Percentiles rank a stretch among this genome's conserved stretches.
Conservation (phyloP, 495 filamentous ascomycete genomes). For the Sabuloglossum arenarium region DNA sequence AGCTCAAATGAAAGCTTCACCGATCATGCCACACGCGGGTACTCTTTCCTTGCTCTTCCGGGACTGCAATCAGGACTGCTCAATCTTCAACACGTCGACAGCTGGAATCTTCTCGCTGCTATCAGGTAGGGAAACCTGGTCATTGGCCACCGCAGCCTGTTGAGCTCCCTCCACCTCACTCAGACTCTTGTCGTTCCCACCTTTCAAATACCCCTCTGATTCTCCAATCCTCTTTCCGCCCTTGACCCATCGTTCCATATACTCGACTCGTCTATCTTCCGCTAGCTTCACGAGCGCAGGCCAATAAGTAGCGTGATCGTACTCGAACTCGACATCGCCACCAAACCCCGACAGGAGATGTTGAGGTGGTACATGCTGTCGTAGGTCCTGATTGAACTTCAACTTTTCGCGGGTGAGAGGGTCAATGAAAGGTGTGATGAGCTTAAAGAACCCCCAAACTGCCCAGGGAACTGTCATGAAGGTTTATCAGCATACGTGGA, state of each 20-base stretch:
- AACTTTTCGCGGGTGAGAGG: conserved; percentile 78
- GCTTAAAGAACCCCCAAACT: conserved; percentile 77
- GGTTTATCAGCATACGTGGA: not conserved
- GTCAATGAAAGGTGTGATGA: conserved; percentile 92
- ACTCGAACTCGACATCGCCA: conserved; percentile 56
- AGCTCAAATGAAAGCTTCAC: too few species aligned
- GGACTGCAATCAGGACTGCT: not conserved
- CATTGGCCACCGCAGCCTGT: not conserved
- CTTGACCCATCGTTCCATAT: conserved; percentile 49
- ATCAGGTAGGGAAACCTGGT: not conserved
- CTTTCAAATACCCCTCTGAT: conserved; percentile 60
- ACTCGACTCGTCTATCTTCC: conserved; percentile 32
- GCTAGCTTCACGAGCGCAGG: conserved; percentile 54
- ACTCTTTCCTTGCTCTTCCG: not conserved
- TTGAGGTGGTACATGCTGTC: conserved; percentile 48
- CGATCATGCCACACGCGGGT: not conserved
- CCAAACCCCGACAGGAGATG: conserved; percentile 57
- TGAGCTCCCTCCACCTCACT: conserved; percentile 4
- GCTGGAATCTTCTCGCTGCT: not conserved
- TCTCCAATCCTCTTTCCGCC: conserved; percentile 66
- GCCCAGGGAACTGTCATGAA: conserved; percentile 53
- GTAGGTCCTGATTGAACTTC: conserved; percentile 80
- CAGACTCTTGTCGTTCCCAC: conserved; percentile 26
- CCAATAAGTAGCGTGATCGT: conserved; percentile 80
- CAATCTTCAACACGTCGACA: not conserved